Conservation (phyloP, 495 filamentous ascomycete genomes). For the Tuber melanosporum region DNA sequence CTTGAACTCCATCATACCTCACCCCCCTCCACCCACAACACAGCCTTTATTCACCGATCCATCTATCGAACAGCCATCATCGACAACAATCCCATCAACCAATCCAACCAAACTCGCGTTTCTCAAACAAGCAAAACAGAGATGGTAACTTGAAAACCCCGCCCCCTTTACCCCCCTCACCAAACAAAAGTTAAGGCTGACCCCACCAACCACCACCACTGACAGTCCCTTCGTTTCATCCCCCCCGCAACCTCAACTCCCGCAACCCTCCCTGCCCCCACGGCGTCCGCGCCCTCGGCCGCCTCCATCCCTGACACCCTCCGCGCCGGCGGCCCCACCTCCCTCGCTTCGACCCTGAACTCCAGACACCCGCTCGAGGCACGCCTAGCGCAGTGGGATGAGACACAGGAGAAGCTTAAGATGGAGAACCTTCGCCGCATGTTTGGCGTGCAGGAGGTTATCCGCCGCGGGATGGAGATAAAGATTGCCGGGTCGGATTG, state of each 20-base stretch:
- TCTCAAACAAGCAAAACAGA: background rate
- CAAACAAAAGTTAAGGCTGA: background rate
- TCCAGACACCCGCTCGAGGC: slow-evolving; percentile 78
- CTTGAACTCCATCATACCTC: background rate
- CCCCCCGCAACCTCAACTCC: slow-evolving; percentile 56
- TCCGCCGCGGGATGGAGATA: slow-evolving; percentile 91
- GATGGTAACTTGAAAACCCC: background rate
- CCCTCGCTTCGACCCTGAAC: slow-evolving; percentile 39
- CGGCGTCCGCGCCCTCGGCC: slow-evolving; percentile 67
- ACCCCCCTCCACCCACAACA: background rate
- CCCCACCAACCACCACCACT: slow-evolving; percentile 27
- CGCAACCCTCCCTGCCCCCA: slow-evolving; percentile 55
- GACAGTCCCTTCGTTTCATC: slow-evolving; percentile 80
- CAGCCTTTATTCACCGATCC: background rate
- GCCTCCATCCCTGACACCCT: slow-evolving; percentile 88
- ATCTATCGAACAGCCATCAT: background rate
- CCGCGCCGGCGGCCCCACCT: slow-evolving; percentile 61
- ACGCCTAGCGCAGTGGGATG: slow-evolving; percentile 73
- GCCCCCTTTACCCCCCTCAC: background rate
- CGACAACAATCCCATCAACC: background rate
- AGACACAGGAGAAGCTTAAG: slow-evolving; percentile 77
- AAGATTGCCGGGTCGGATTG: slow-evolving; percentile 57
- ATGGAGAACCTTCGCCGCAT: slow-evolving; percentile 78
- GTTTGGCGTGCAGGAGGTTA: slow-evolving; percentile 88
- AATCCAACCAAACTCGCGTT: background rate